Evolutionary conservation across 2,329 filamentous ascomycete genomes (phyloP).

Genomic region (Apiospora malaysiana): DNA sequence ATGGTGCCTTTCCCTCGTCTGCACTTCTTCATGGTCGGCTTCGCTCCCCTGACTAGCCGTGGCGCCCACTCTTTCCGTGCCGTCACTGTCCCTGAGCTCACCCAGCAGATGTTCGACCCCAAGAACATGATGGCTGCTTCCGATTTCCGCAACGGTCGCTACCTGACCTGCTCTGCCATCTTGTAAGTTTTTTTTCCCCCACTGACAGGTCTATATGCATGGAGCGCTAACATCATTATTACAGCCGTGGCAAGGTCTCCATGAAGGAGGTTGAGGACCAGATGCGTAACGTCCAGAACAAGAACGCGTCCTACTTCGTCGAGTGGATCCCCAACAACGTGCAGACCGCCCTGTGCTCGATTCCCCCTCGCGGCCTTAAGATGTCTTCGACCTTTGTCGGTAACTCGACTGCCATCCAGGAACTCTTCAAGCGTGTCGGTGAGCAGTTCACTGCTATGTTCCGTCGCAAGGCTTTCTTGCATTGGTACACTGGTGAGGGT

Average conservation of each 20-base stretch:
- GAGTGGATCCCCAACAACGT: conserved; percentile 99
- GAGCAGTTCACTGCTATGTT: conserved; percentile 99
- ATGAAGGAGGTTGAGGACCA: conserved; percentile 99
- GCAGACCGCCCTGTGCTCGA: conserved; percentile 98
- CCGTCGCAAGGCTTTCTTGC: conserved; percentile 99
- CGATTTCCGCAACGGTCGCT: conserved; percentile 99
- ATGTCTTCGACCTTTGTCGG: conserved; percentile 99
- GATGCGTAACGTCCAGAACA: conserved; percentile 99
- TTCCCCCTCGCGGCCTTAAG: conserved; percentile 95
- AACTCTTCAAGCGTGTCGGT: conserved; percentile 99
- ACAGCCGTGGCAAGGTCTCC: conserved; percentile 92
- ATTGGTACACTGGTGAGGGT: conserved; percentile 99
- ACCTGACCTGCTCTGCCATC: conserved; percentile 99
- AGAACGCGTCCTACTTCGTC: conserved; percentile 99
- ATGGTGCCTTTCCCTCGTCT: conserved; percentile 99
- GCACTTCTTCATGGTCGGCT: conserved; percentile 99
- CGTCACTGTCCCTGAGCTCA: conserved; percentile 95
- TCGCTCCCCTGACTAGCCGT: conserved; percentile 95
- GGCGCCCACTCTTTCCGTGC: conserved; percentile 95
- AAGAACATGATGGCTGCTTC: conserved; percentile 99
- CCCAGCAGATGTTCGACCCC: conserved; percentile 99
- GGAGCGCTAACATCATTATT: conserved; percentile 44
- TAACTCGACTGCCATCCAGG: conserved; percentile 99
- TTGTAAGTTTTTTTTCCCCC: conserved; percentile 59
- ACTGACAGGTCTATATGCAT: conserved; percentile 30